These are phyloP conservation scores for Mollisia scopiformis DNA, from an alignment of 2,329 filamentous ascomycete genomes.

Conservation along the genomic window DNA sequence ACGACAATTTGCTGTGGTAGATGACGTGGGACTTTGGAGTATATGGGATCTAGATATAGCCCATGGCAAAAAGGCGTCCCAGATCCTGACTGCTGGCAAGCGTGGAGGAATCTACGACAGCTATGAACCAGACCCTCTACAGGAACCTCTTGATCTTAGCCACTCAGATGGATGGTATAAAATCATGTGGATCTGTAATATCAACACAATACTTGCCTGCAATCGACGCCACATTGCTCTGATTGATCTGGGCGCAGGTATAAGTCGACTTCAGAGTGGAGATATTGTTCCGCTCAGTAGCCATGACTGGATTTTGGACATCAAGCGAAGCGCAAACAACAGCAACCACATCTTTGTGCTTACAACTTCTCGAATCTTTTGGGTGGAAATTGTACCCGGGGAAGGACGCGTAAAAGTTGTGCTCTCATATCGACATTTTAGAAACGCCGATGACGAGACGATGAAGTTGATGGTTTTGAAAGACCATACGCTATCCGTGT, in stretches of 20 bases:
- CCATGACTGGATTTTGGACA: slow-evolving; percentile 59
- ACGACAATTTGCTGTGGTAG: slow-evolving; percentile 67
- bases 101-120: slow-evolving; percentile 31
- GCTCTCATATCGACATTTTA: slow-evolving; percentile 49
- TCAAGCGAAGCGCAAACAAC: slow-evolving; percentile 50
- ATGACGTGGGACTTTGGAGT: slow-evolving; percentile 67
- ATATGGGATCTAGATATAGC: slow-evolving; percentile 57
- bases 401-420: slow-evolving; percentile 34
- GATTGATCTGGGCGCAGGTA: slow-evolving; percentile 31
- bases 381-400: slow-evolving; percentile 31
- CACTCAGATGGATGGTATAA: slow-evolving; percentile 48
- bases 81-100: slow-evolving; percentile 23
- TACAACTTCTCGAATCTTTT: slow-evolving; percentile 42
- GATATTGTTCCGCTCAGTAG: slow-evolving; percentile 21
- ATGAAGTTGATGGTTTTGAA: slow-evolving; percentile 41
- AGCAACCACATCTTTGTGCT: slow-evolving; percentile 59
- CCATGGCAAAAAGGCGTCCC: slow-evolving; percentile 11
- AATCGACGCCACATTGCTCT: slow-evolving; percentile 40
- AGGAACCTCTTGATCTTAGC: slow-evolving; percentile 1
- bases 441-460: slow-evolving; percentile 40
- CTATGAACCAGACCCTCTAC: slow-evolving; percentile 7
- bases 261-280: slow-evolving; percentile 23
- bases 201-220: slow-evolving; percentile 49
- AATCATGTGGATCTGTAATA: slow-evolving; percentile 49
- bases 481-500: slow-evolving; percentile 20